Base-by-base conservation (phyloP, 2,329 filamentous ascomycete genomes). In the Curvularia verruculosa region DNA sequence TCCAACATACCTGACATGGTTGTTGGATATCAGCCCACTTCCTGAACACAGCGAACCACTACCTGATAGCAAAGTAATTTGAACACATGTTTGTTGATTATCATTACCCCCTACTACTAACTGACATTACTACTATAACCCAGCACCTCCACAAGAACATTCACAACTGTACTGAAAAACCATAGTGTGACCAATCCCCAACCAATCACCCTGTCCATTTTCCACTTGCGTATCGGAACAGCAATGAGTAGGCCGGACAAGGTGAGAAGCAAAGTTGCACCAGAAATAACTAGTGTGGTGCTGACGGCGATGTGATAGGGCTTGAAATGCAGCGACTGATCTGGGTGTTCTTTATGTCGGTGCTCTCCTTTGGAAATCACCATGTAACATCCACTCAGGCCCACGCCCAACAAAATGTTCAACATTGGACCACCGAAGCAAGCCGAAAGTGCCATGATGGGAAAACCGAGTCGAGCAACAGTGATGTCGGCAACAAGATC, bases 371-470 rank as follows among this genome's bases (percentile, higher is more conserved):
- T 83, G 52, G 84, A 84, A 15, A 96, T 82, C 54, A 91, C 93
- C 84, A 97, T 95, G 73, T 93, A 96, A 37, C 91, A 84, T 15
- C 95, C 95, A 24, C 90, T 90, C 3, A 98, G 82, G n/a, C 95
- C 95, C 50, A 99, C 93, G 0, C 95, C 95, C 3, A 99, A 85
- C 0, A 99, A 80, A 61, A 99, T 99, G 69, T 99, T 99, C 39
- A 99, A 85, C 92, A 99, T 94, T 0, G 95, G 95, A 0, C 95
- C 96, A n/a, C 95, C 95, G 74, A 99, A 97, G 74, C 95, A 99
- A 4, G 95, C 95, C 31, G 91, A 93, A 39, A 89, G 79, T 0
- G 95, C 95, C 95, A 99, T 99, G 61, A 99, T 92, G 0, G 95
- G 95, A 76, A 93, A 97, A 2, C 95, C 95, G 2, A 99, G 85